Conservation (phyloP, 176 grass and related monocot genomes). For the Aegilops bicornis region DNA sequence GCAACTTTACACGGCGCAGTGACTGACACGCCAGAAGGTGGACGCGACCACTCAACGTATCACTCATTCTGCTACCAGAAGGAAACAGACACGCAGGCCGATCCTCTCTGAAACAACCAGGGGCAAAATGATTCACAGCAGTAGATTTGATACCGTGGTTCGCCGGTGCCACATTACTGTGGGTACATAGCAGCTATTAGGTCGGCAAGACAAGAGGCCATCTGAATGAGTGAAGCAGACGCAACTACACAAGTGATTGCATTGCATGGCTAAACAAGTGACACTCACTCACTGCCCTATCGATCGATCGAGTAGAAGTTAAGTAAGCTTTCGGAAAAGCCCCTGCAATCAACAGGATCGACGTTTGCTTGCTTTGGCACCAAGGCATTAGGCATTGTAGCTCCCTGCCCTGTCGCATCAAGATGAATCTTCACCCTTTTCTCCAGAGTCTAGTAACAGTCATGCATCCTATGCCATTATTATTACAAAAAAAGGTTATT, state of each 20-base stretch:
- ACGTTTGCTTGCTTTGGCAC: constrained; percentile 22
- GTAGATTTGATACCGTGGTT: neutral
- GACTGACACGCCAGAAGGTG: neutral
- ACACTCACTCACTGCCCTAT: neutral
- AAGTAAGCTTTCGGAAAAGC: constrained; percentile 22
- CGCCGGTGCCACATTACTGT: neutral
- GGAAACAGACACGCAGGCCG: neutral
- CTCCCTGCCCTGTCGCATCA: constrained; percentile 6
- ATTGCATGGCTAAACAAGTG: neutral
- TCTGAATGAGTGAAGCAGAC: neutral
- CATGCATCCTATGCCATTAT: neutral
- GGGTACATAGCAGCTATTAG: neutral
- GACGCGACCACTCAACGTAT: neutral
- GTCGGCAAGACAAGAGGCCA: neutral
- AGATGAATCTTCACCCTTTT: constrained; percentile 30
- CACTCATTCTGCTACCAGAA: neutral
- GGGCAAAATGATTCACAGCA: neutral
- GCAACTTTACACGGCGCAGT: neutral
- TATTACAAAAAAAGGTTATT: neutral
- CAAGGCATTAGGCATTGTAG: constrained; percentile 23
- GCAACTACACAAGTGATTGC: neutral
- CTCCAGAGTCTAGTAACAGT: neutral
- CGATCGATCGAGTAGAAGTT: neutral
- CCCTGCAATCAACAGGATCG: neutral
- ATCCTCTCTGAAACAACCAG: neutral